These are phyloP conservation scores for Fusarium circinatum DNA, from an alignment of 2,329 filamentous ascomycete species.

Conservation along the genomic window DNA sequence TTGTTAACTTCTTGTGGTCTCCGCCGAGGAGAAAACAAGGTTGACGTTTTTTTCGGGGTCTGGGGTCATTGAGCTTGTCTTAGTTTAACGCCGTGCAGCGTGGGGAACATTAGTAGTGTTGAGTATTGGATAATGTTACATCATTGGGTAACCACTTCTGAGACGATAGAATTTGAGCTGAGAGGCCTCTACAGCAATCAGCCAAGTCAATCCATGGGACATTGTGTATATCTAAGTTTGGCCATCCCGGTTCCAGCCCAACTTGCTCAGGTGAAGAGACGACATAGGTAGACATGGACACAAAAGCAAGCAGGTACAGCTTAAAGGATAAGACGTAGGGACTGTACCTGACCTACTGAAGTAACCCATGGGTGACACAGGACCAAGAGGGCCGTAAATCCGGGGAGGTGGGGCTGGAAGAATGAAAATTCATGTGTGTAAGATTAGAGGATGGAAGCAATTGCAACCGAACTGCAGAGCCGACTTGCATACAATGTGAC, in stretches of 20 bases:
- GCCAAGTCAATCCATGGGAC: not conserved
- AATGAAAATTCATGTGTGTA: not conserved
- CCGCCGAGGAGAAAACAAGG: constrained; percentile 9
- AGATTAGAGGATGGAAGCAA: not conserved
- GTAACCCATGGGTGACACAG: not conserved
- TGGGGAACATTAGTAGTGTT: constrained; percentile 23
- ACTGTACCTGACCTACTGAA: not conserved
- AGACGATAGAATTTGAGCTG: not conserved
- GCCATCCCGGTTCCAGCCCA: not conserved
- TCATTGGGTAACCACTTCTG: constrained; percentile 9
- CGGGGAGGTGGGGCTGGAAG: constrained; percentile 14
- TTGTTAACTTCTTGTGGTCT: not conserved
- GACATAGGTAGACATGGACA: not conserved
- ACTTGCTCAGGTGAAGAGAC: not conserved
- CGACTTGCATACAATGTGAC: not conserved
- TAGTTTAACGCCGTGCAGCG: constrained; percentile 32
- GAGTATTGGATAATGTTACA: constrained; percentile 7
- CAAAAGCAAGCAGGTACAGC: not conserved
- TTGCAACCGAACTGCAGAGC: constrained; percentile 8
- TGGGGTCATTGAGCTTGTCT: constrained; percentile 13
- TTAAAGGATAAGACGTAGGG: not conserved
- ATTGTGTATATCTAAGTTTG: not conserved
- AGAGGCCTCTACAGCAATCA: not conserved
- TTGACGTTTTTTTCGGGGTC: constrained; percentile 9
- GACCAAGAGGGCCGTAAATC: constrained; percentile 1